Evolutionary conservation across 2,329 filamentous ascomycete genomes (phyloP).

Genomic region (Herpotrichia juniperi): DNA sequence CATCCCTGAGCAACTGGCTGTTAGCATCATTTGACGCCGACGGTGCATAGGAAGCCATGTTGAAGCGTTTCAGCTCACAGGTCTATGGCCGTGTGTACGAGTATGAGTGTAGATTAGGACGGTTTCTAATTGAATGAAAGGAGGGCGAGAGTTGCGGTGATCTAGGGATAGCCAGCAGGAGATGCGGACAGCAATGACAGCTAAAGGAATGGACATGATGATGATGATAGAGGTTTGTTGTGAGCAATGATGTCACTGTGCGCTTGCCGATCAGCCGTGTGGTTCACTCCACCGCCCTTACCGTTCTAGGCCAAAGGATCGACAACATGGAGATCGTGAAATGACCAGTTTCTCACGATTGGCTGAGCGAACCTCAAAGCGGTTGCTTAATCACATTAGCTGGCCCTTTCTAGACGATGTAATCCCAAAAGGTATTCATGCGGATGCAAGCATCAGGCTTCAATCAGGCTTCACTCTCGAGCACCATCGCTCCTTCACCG

Average conservation of each 20-base stretch:
- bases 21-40: constrained; percentile 27
- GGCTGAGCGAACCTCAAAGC: neutral
- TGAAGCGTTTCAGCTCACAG: constrained; percentile 10
- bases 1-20: constrained; percentile 24
- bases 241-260: constrained; percentile 34
- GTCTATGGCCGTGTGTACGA: neutral
- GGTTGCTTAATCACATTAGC: neutral
- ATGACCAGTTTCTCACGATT: constrained; percentile 11
- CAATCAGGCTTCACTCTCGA: neutral
- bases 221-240: constrained; percentile 29
- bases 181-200: constrained; percentile 8
- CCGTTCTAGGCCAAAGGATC: constrained; percentile 12
- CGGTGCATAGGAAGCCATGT: constrained; percentile 37
- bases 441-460: no score
- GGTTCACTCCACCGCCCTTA: constrained; percentile 11
- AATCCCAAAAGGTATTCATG: constrained; percentile 1
- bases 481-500: no score
- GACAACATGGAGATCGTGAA: constrained; percentile 17
- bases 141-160: neutral
- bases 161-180: neutral
- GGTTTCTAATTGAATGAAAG: neutral
- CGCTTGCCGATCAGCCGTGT: constrained; percentile 16
- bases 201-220: constrained; percentile 23
- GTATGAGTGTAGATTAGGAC: neutral
- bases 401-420: neutral